These are phyloP conservation scores for Lupinus albus DNA, from an alignment of 306 rosid genomes.

Conservation along the genomic window DNA sequence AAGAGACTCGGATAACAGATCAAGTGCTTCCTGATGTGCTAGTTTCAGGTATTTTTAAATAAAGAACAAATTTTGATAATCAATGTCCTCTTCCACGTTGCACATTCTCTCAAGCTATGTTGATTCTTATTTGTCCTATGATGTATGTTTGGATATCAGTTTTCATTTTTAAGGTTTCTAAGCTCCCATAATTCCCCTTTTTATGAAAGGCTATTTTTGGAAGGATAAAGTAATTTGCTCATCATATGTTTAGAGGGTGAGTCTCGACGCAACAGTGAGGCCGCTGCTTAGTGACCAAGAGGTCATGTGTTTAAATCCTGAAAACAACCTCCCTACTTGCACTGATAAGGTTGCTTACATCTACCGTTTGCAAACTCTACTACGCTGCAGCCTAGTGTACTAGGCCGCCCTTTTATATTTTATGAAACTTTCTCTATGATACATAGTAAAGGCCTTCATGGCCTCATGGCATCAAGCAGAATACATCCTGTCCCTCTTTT, in stretches of 20 bases:
- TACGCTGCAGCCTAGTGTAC: no score
- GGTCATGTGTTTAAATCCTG: no score
- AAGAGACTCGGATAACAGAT: conserved; percentile 50
- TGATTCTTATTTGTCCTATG: conserved; percentile 16
- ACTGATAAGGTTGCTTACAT: no score
- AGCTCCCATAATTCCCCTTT: neutral
- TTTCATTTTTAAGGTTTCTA: neutral
- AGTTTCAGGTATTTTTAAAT: conserved; percentile 55
- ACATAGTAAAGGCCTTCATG: neutral
- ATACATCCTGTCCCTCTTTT: neutral
- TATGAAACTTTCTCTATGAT: conserved; percentile 8
- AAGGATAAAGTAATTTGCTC: neutral
- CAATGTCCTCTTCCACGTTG: conserved; percentile 23
- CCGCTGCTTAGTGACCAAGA: no score
- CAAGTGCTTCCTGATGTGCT: conserved; percentile 51
- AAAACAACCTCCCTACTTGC: no score
- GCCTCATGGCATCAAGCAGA: conserved; percentile 9
- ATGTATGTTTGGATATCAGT: conserved; percentile 3
- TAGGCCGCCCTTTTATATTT: no score
- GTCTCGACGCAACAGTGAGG: no score
- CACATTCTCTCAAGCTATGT: neutral
- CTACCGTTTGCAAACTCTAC: no score
- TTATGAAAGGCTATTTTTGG: conserved; percentile 1
- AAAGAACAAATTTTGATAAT: neutral
- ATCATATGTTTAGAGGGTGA: no score